Percentiles rank a stretch among this genome's conserved stretches.
These are phyloP conservation scores for Coemansia sp. DNA, from an alignment of 371 early-diverging fungal genomes.

Conservation along the genomic window DNA sequence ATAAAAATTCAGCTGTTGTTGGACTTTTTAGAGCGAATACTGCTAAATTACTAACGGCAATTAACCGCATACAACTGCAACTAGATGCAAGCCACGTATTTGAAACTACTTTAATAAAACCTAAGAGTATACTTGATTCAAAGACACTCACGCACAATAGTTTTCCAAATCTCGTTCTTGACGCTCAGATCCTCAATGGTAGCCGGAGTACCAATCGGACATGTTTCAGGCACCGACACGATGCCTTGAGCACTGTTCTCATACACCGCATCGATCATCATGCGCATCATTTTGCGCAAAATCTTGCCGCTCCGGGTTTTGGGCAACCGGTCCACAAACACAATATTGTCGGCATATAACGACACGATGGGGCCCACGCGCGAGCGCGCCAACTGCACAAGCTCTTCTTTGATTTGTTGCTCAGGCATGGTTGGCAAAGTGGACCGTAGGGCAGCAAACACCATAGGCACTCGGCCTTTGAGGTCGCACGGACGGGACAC, in stretches of 20 bases:
- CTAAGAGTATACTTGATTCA: background rate
- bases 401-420: constrained; percentile 52
- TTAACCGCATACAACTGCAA: too few relatives aligned
- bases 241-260: background rate
- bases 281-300: constrained; percentile 77
- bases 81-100: too few relatives aligned
- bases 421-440: constrained; percentile 47
- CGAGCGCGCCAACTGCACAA: constrained; percentile 59
- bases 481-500: constrained; percentile 68
- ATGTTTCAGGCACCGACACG: background rate
- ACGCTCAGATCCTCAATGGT: constrained; percentile 80
- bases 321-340: constrained; percentile 78
- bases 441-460: constrained; percentile 62
- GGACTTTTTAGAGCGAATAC: too few relatives aligned
- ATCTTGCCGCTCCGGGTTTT: constrained; percentile 96
- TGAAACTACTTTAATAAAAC: background rate
- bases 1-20: too few relatives aligned
- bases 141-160: constrained; percentile 10
- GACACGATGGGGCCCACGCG: constrained; percentile 82
- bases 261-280: constrained; percentile 55
- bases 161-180: constrained; percentile 58
- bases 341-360: constrained; percentile 61
- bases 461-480: constrained; percentile 73
- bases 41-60: too few relatives aligned
- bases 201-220: constrained; percentile 62